Evolutionary conservation across 371 early-diverging fungal species (phyloP).

Genomic region (Mucor racemosus): DNA sequence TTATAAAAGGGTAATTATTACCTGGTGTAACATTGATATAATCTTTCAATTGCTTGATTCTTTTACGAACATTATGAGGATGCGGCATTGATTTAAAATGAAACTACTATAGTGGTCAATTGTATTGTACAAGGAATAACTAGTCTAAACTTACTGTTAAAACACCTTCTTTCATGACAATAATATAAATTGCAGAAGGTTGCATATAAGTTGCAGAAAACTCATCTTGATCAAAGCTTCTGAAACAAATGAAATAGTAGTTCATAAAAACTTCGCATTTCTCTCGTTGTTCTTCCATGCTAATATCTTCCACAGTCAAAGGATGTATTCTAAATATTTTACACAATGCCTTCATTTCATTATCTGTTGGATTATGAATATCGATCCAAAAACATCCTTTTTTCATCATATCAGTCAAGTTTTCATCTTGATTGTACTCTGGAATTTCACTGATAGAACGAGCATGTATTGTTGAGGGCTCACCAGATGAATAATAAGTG

Average conservation of each 20-base stretch:
- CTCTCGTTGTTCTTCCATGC: slow-evolving; percentile 88
- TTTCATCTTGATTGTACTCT: slow-evolving; percentile 17
- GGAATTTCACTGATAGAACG: slow-evolving; percentile 45
- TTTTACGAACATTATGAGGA: slow-evolving; percentile 72
- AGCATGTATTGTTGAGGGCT: slow-evolving; percentile 44
- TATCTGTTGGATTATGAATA: slow-evolving; percentile 72
- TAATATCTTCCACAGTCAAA: slow-evolving; percentile 90
- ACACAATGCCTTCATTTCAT: slow-evolving; percentile 66
- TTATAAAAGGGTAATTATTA: slow-evolving; percentile 16
- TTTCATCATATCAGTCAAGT: slow-evolving; percentile 40
- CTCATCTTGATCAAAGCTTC: slow-evolving; percentile 74
- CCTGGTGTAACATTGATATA: slow-evolving; percentile 68
- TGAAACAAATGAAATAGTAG: slow-evolving; percentile 91
- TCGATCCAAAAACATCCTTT: slow-evolving; percentile 87
- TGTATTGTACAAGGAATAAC: no score
- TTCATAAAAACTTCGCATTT: slow-evolving; percentile 91
- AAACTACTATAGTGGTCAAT: slow-evolving; percentile 48
- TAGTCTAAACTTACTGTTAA: slow-evolving; percentile 60
- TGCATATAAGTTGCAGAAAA: slow-evolving; percentile 70
- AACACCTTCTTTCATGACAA: slow-evolving; percentile 81
- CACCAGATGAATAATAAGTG: slow-evolving; percentile 43
- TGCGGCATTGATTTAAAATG: slow-evolving; percentile 77
- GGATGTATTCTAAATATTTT: slow-evolving; percentile 82
- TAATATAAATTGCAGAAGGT: slow-evolving; percentile 81
- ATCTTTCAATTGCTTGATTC: slow-evolving; percentile 73